Base-by-base conservation (phyloP, 345 rosid species). In the Stellera chamaejasme region DNA sequence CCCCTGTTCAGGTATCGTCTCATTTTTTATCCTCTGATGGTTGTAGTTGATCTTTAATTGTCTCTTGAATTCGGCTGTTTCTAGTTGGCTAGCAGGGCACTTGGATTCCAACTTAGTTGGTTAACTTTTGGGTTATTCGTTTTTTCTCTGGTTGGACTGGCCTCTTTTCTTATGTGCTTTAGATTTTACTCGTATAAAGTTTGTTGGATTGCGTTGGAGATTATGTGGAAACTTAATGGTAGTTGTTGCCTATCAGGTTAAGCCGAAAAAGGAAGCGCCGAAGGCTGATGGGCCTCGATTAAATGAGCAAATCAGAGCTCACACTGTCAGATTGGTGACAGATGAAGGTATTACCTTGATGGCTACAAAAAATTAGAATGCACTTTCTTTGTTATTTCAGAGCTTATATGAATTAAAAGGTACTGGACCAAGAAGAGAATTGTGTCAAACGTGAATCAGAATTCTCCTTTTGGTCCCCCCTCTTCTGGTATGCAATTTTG, bases 301-400 rank as follows among this genome's bases (percentile, higher is more conserved):
- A 45, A 85, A 85, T 61, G 74, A 69, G 26, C 52, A 82, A 50
- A 82, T 85, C 43, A 61, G 43, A 25, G 80, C 75, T 41, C 60
- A 10, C 13, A 15, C 48, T 65, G 73, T 85, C 27, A 70, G 92
- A 71, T 71, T 85, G 23, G 88, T 82, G 48, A 53, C 28, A 6
- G 88, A 72, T 5, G 79, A 77, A 42, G 88, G 92, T 85, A 73
- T 0, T 62, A 16, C 4, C 32, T 8, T 6, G n/a, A 48, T 39
- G 25, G 13, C 1, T 36, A 27, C 2, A 11, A 10, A 39, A 49
- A 16, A 32, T 11, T 23, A 25, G 45, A 13, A 43, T 41, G 8
- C 45, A 9, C 8, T 10, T 47, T 13, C 26, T 14, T 10, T 16
- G 14, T 48, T 39, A 6, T 48, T 2, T 36, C 4, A 12, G 25